Evolutionary conservation across 257 asterid genomes (phyloP).

Genomic region (Marsdenia floribunda): DNA sequence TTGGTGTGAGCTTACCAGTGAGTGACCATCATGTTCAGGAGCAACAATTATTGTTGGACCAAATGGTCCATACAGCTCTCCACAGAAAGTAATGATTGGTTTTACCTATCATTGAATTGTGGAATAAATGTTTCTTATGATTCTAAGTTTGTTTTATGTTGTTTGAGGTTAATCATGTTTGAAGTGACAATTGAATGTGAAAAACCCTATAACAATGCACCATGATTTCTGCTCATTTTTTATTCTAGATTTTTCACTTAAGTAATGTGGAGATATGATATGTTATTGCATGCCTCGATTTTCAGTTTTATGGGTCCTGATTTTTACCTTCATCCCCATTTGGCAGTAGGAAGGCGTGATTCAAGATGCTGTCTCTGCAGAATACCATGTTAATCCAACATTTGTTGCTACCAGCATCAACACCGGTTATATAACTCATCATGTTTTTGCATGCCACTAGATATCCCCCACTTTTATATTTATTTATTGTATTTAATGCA

Average conservation of each 20-base stretch:
- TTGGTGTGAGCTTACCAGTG: neutral
- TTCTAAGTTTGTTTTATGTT: neutral
- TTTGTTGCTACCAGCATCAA: slow-evolving; percentile 18
- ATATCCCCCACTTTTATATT: neutral
- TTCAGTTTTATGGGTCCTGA: neutral
- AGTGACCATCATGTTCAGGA: neutral
- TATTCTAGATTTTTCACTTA: neutral
- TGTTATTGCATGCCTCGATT: neutral
- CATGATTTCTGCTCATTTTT: neutral
- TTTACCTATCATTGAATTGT: neutral
- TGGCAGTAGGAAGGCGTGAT: neutral
- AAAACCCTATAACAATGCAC: neutral
- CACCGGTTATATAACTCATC: slow-evolving; percentile 19
- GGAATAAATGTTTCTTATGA: neutral
- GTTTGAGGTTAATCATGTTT: neutral
- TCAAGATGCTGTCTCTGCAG: slow-evolving; percentile 30
- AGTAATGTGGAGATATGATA: neutral
- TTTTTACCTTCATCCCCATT: neutral
- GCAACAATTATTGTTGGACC: neutral
- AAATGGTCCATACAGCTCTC: neutral
- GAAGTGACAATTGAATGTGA: neutral
- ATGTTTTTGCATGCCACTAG: neutral
- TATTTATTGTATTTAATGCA: slow-evolving; percentile 16
- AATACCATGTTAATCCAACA: slow-evolving; percentile 13
- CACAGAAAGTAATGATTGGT: neutral